These are phyloP conservation scores for Colletotrichum tanaceti DNA, from an alignment of 2,329 filamentous ascomycete species.

Conservation along the genomic window DNA sequence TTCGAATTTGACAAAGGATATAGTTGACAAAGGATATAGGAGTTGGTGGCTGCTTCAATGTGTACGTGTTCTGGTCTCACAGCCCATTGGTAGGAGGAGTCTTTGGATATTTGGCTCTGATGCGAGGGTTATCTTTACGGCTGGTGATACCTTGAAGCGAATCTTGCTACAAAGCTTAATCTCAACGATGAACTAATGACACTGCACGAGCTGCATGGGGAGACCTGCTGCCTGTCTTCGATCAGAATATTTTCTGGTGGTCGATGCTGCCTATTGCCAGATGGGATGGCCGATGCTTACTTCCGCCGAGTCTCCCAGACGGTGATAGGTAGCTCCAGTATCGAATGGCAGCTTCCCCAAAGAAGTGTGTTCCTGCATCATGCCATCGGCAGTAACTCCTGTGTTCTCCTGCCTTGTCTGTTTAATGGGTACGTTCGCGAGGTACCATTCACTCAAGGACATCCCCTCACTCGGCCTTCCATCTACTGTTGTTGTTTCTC, in stretches of 20 bases:
- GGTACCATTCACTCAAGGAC: background rate
- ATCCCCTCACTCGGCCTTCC: background rate
- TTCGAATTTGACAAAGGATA: conserved; percentile 16
- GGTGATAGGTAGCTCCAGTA: background rate
- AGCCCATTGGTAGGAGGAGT: conserved; percentile 22
- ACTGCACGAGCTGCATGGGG: background rate
- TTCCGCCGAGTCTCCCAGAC: no score
- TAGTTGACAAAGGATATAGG: conserved; percentile 26
- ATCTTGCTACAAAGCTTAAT: conserved; percentile 21
- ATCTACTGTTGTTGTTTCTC: background rate
- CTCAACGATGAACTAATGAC: conserved; percentile 25
- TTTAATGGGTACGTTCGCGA: background rate
- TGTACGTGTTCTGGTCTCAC: conserved; percentile 19
- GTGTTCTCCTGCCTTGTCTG: background rate
- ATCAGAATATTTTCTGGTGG: background rate
- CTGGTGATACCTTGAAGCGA: conserved; percentile 37
- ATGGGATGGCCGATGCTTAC: background rate
- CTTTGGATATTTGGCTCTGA: conserved; percentile 25
- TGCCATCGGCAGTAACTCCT: background rate
- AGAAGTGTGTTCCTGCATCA: no score
- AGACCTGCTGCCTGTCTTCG: background rate
- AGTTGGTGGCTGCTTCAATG: conserved; percentile 30
- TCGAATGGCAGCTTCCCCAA: background rate
- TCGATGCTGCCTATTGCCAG: background rate
- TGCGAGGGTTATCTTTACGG: conserved; percentile 28